Evolutionary conservation across 139 green algal species (phyloP).

Genomic region (Nannochloris sp.): DNA sequence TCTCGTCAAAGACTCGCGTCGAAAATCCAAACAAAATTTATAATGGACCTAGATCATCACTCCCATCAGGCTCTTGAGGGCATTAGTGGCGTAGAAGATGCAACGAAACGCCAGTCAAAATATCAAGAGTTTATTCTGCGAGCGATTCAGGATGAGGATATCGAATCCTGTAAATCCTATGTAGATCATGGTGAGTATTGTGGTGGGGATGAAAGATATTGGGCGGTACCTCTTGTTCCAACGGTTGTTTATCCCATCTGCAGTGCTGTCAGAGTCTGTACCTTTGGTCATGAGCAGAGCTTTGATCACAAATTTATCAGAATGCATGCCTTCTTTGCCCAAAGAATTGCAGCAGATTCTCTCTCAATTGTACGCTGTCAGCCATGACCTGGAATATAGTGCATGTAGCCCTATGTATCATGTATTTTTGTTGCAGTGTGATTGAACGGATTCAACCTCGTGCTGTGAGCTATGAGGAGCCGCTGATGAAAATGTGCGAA

Average conservation of each 20-base stretch:
- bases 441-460: slow-evolving; percentile 65
- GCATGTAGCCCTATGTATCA: no score
- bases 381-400: no score
- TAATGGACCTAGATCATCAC: no score
- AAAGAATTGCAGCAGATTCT: slow-evolving; percentile 52
- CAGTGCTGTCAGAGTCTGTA: slow-evolving; percentile 77
- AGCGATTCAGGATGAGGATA: slow-evolving; percentile 19
- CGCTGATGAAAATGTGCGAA: slow-evolving; percentile 49
- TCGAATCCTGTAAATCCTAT: slow-evolving; percentile 38
- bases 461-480: slow-evolving; percentile 81
- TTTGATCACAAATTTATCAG: slow-evolving; percentile 53
- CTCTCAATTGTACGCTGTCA: slow-evolving; percentile 50
- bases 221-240: not conserved
- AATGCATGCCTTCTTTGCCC: slow-evolving; percentile 47
- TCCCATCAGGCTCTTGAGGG: not conserved
- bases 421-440: slow-evolving; percentile 32
- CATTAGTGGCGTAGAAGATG: not conserved
- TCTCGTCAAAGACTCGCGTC: no score
- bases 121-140: slow-evolving; percentile 42
- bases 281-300: slow-evolving; percentile 69
- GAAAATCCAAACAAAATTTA: no score
- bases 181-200: slow-evolving; percentile 59
- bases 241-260: not conserved
- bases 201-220: not conserved
- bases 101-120: slow-evolving; percentile 20